Conservation (phyloP, 2,329 filamentous ascomycete species). For the Ophiostoma populinum region DNA sequence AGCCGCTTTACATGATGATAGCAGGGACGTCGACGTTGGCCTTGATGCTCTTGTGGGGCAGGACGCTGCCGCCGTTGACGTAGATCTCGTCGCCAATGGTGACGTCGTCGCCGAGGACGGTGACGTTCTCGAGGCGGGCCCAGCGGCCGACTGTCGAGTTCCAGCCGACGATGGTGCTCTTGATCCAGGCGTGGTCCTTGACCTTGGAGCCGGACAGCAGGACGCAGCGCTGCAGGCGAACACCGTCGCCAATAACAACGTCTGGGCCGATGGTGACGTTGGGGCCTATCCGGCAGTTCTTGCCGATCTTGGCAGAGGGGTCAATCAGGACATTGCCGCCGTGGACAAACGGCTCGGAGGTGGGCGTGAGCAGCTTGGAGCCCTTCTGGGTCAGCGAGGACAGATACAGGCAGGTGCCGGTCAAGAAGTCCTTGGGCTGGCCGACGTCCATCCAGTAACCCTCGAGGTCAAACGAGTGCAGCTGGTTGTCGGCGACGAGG, state of each 20-base stretch:
- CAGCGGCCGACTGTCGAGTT: constrained; percentile 91
- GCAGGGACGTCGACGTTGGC: constrained; percentile 74
- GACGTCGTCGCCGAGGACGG: constrained; percentile 94
- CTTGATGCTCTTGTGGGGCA: constrained; percentile 99
- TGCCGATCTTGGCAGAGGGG: constrained; percentile 85
- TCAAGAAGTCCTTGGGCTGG: constrained; percentile 96
- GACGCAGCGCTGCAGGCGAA: constrained; percentile 84
- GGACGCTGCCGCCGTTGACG: constrained; percentile 87
- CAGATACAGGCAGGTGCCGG: constrained; percentile 89
- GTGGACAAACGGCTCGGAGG: constrained; percentile 64
- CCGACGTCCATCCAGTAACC: constrained; percentile 99
- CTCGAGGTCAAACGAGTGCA: constrained; percentile 92
- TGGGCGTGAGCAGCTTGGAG: constrained; percentile 63
- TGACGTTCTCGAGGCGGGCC: constrained; percentile 94
- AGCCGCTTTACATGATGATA: constrained; percentile 41
- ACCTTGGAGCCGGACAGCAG: constrained; percentile 79
- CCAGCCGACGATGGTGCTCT: constrained; percentile 97
- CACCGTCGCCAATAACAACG: constrained; percentile 84
- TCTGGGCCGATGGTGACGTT: constrained; percentile 93
- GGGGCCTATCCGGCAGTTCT: constrained; percentile 94
- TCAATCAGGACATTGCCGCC: constrained; percentile 94
- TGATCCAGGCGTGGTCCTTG: constrained; percentile 98
- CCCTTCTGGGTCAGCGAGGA: constrained; percentile 80
- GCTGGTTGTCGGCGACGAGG: constrained; percentile 72
- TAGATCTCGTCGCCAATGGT: constrained; percentile 97